Percentiles rank a stretch among this genome's conserved stretches.
phyloP scores from a whole-genome alignment of 139 green algal species.

The Volvox reticuliferus region DNA sequence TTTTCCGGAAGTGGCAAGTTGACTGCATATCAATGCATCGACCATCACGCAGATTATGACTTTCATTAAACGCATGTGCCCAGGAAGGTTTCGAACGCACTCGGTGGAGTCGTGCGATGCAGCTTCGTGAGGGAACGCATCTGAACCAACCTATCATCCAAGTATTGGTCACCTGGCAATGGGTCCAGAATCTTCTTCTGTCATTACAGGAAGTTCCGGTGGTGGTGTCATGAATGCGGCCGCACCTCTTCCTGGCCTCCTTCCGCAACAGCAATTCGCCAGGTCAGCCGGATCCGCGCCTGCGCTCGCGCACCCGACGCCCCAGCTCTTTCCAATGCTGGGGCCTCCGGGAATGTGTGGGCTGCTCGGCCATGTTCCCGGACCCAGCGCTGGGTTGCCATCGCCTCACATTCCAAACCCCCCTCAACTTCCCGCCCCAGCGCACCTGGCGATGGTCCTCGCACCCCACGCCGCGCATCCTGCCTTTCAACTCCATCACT shows the following conservation, averaged over 20 bases:
- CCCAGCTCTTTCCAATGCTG: not conserved
- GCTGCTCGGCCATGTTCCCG: not conserved
- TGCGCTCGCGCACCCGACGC: not conserved
- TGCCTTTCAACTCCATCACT: slow-evolving; percentile 45
- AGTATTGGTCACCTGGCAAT: not conserved
- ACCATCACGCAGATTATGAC: too few relatives aligned
- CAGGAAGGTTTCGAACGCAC: too few relatives aligned
- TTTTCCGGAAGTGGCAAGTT: too few relatives aligned
- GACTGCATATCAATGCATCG: too few relatives aligned
- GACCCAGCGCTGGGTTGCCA: not conserved
- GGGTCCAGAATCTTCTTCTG: not conserved
- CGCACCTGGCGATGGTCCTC: not conserved
- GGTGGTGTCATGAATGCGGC: not conserved
- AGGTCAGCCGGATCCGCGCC: not conserved
- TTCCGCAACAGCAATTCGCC: not conserved
- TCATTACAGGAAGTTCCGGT: not conserved
- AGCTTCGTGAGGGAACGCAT: not conserved
- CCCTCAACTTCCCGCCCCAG: not conserved
- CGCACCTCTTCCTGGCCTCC: not conserved
- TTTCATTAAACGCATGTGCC: too few relatives aligned
- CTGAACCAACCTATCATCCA: not conserved
- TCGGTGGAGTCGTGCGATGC: not conserved
- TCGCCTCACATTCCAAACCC: not conserved
- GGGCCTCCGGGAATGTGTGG: not conserved
- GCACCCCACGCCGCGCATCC: not conserved